Percentiles rank a stretch among this genome's conserved stretches.
Evolutionary conservation across 2,329 filamentous ascomycete species (phyloP).

Genomic region (Ophiostoma tasmaniense): DNA sequence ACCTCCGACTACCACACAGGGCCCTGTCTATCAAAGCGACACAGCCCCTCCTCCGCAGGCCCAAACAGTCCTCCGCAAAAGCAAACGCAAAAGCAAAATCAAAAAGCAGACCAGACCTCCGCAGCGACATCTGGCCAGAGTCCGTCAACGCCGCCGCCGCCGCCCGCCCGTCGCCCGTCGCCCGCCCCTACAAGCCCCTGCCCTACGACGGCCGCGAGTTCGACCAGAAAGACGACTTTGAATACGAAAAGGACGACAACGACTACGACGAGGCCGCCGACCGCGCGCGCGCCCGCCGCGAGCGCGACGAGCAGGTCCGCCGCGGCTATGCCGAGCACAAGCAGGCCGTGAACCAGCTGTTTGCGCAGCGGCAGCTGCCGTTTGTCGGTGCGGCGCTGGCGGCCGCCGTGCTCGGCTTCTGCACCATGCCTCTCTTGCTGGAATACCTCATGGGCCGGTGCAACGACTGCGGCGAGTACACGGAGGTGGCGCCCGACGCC

Average conservation of each 20-base stretch:
- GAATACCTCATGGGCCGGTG: conserved; percentile 18
- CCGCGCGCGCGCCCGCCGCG: not conserved
- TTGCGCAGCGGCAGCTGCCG: conserved; percentile 20
- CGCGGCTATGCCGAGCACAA: conserved; percentile 8
- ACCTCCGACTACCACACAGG: not conserved
- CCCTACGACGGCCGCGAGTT: not conserved
- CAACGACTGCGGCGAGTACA: not conserved
- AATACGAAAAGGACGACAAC: conserved; percentile 2
- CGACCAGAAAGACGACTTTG: not conserved
- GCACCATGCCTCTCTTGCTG: conserved; percentile 20
- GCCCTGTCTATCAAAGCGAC: not conserved
- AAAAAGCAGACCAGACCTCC: not conserved
- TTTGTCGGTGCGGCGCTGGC: conserved; percentile 22
- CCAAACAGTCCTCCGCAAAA: not conserved
- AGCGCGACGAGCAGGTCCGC: not conserved
- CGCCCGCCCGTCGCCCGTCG: not conserved
- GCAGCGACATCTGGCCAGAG: conserved; percentile 6
- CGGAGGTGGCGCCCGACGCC: conserved; percentile 13
- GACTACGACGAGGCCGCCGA: conserved; percentile 4
- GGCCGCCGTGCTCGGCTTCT: conserved; percentile 22
- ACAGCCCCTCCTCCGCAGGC: not conserved
- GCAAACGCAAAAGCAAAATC: too few relatives aligned
- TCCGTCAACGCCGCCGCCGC: not conserved
- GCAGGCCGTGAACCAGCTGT: conserved; percentile 24
- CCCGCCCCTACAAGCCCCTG: not conserved